A percentile compares a stretch with the other conserved stretches of the same genome.
phyloP scores from a whole-genome alignment of 2,329 filamentous ascomycete genomes.

The Emericellopsis atlantica region DNA sequence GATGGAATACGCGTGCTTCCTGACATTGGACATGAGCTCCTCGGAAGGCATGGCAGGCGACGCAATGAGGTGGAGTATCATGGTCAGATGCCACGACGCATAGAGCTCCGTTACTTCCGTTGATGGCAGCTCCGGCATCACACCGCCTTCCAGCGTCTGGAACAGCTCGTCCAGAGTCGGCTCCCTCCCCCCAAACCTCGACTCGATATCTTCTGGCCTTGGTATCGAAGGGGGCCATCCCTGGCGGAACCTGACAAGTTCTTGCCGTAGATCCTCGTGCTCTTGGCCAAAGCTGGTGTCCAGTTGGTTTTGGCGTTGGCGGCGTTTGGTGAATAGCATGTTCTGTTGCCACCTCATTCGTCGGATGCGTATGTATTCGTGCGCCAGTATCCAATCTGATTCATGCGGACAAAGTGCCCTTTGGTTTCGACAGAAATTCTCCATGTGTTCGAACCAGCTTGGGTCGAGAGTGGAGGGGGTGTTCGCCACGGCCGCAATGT shows the following conservation, averaged over 20 bases:
- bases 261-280: conserved; percentile 24
- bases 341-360: conserved; percentile 73
- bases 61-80: conserved; percentile 72
- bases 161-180: conserved; percentile 54
- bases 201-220: conserved; percentile 49
- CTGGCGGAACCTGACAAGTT: conserved; percentile 19
- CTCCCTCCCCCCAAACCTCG: conserved; percentile 42
- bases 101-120: too few relatives aligned
- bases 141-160: conserved; percentile 56
- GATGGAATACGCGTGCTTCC: conserved; percentile 50
- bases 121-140: conserved; percentile 31
- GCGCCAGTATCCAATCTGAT: conserved; percentile 53
- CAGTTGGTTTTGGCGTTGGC: conserved; percentile 35
- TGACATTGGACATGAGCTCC: conserved; percentile 29
- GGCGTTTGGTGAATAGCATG: conserved; percentile 58
- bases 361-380: conserved; percentile 52
- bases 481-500: conserved; percentile 71
- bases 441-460: conserved; percentile 62
- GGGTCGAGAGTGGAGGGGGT: conserved; percentile 60
- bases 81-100: conserved; percentile 67
- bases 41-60: conserved; percentile 39
- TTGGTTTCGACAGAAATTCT: conserved; percentile 50
- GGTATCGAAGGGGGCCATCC: conserved; percentile 49
- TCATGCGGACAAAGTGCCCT: conserved; percentile 46
- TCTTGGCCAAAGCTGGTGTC: conserved; percentile 33